Evolutionary conservation across 495 filamentous ascomycete species (phyloP), one percentile per base, ranked within the genome.

Genomic region (Coniosporium apollinis): DNA sequence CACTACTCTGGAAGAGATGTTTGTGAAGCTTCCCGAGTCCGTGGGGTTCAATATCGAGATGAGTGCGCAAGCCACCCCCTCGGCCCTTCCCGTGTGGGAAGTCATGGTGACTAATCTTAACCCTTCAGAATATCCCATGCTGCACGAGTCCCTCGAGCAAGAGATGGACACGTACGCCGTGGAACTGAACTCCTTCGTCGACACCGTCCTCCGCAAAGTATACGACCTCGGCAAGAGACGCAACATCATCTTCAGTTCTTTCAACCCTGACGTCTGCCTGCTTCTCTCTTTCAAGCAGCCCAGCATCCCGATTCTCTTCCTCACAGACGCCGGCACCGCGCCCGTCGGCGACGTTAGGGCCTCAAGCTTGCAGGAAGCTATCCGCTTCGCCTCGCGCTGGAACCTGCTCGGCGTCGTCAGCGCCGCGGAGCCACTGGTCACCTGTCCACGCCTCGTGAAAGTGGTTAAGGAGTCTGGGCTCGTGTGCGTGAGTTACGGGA

Each of bases 41-140:
- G 72, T 93, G 20, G 84, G 89, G 8, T 96, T 99, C 66, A 96
- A 99, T 53, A 92, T 99, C 44, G 91, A 99, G 63, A 76, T 99
- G 66, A 99, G 69, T 72, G 17, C 9, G 30, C 18, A 55, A 53
- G 68, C 61, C 43, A 30, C 15, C 45, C 24, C n/a, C n/a, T n/a
- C n/a, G n/a, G n/a, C n/a, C n/a, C n/a, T n/a, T n/a, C n/a, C n/a
- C n/a, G n/a, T n/a, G n/a, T n/a, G n/a, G n/a, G n/a, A n/a, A n/a
- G n/a, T n/a, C n/a, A n/a, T n/a, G n/a, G n/a, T n/a, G n/a, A n/a
- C n/a, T n/a, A n/a, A n/a, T n/a, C n/a, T n/a, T 47, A 54, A 49
- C 28, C 13, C 42, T 26, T 47, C 37, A 72, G 68, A 96, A 54
- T 99, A 99, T 54, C 91, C 91, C 15, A 94, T 94, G 84, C 71